Conservation (phyloP, 2,329 filamentous ascomycete genomes). For the Fusarium napiforme region DNA sequence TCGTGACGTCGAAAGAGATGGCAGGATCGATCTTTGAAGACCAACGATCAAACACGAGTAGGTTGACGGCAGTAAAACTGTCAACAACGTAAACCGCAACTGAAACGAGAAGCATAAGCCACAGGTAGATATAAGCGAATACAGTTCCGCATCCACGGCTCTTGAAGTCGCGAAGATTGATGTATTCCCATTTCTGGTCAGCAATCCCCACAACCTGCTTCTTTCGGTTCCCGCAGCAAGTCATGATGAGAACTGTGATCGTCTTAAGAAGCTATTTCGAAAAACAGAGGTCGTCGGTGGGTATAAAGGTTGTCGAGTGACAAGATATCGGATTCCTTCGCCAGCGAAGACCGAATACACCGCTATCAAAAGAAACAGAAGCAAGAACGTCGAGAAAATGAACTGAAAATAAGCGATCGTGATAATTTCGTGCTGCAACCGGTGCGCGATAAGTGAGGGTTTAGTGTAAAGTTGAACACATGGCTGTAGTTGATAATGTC, state of each 20-base stretch:
- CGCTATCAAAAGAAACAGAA: slow-evolving; percentile 36
- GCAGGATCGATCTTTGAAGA: slow-evolving; percentile 83
- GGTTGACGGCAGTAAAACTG: slow-evolving; percentile 91
- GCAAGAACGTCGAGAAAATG: neutral
- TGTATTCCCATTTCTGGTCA: slow-evolving; percentile 95
- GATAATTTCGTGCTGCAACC: slow-evolving; percentile 33
- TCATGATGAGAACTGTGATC: slow-evolving; percentile 60
- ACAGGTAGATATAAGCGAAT: slow-evolving; percentile 87
- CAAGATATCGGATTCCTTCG: slow-evolving; percentile 55
- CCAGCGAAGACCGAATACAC: slow-evolving; percentile 61
- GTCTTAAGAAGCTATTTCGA: slow-evolving; percentile 21
- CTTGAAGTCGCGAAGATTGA: slow-evolving; percentile 82
- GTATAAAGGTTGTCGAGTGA: slow-evolving; percentile 25
- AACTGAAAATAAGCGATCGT: slow-evolving; percentile 29
- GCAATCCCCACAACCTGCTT: slow-evolving; percentile 74
- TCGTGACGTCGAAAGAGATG: slow-evolving; percentile 80
- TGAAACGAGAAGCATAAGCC: slow-evolving; percentile 81
- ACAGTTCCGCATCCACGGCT: slow-evolving; percentile 79
- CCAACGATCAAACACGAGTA: slow-evolving; percentile 91
- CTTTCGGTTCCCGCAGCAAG: slow-evolving; percentile 71
- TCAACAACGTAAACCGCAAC: slow-evolving; percentile 89
- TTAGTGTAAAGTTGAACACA: slow-evolving; percentile 27
- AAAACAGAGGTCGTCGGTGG: slow-evolving; percentile 20
- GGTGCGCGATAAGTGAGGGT: slow-evolving; percentile 29
- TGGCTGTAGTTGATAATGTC: slow-evolving; percentile 27